phyloP scores from a whole-genome alignment of 768 basidiomycete genomes.

The Asterophora lycoperdoides region DNA sequence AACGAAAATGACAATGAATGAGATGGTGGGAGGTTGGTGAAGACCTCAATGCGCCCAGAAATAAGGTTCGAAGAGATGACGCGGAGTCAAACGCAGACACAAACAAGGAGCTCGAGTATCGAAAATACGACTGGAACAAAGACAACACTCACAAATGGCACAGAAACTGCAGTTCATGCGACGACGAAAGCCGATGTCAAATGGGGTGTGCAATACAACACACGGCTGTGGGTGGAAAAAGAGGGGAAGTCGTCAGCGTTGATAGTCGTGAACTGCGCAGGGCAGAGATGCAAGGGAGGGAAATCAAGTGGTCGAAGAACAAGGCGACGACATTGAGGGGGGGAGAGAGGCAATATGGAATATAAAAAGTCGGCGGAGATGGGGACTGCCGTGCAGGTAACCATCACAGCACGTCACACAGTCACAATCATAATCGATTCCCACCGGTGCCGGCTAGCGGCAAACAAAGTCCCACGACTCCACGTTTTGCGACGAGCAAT shows the following conservation, averaged over 20 bases:
- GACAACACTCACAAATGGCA: conserved; percentile 32
- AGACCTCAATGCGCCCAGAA: conserved; percentile 9
- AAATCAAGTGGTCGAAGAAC: conserved; percentile 19
- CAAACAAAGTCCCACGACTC: conserved; percentile 27
- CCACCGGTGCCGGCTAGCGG: conserved; percentile 17
- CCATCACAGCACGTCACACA: conserved; percentile 17
- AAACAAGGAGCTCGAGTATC: conserved; percentile 3
- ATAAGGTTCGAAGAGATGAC: conserved; percentile 8
- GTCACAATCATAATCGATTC: conserved; percentile 18
- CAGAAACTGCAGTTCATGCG: conserved; percentile 37
- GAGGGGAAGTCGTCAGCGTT: conserved; percentile 40
- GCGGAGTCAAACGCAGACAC: conserved; percentile 12
- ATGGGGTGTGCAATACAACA: conserved; percentile 11
- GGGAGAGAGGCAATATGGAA: conserved; percentile 20
- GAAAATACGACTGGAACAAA: conserved; percentile 9
- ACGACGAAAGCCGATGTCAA: conserved; percentile 24
- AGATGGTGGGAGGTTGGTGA: neutral
- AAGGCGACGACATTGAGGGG: conserved; percentile 21
- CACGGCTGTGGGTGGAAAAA: conserved; percentile 21
- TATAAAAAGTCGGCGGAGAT: conserved; percentile 19
- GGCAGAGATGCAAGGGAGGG: conserved; percentile 17
- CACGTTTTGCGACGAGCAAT: conserved; percentile 41
- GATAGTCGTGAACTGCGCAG: conserved; percentile 36
- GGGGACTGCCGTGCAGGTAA: conserved; percentile 20
- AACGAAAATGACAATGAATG: conserved; percentile 5